Evolutionary conservation across 1,139 yeast genomes (phyloP), one percentile per base, ranked within the genome.

Genomic region (Candida sanyaensis): DNA sequence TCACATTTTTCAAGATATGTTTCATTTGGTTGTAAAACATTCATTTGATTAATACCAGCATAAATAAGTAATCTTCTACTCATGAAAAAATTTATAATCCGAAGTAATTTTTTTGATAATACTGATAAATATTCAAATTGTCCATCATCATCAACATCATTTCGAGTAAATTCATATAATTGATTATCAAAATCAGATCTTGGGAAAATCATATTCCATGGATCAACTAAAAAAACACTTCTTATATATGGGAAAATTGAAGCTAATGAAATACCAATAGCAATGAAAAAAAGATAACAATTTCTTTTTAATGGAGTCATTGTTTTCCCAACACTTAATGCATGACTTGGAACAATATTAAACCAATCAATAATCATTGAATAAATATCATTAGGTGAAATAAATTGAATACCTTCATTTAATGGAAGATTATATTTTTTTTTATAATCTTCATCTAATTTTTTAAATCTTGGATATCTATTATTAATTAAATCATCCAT

Each of bases 351-450:
- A 42, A 64, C 61, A 45, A 68, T 61, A 36, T 61, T 65, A 48
- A 70, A 67, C 75, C 78, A 74, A 29, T 62, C 61, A 24, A 59
- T 63, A 13, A 70, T 44, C 43, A 73, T 47, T 31, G 71, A 65
- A 53, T 68, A 73, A n/a, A 69, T 52, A 31, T 69, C 27, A 10
- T 48, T 31, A 8, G 46, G 46, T 6, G 37, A 32, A 9, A 41
- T 23, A 21, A 26, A 41, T n/a, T 41, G 31, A 5, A 41, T 26
- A 4, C 37, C 43, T 9, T 24, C 31, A 23, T 26, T 12, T 8
- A 10, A 3, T 9, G 31, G 17, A 10, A 32, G 12, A 2, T 41
- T 26, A n/a, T 29, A 7, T n/a, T 32, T 24, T 29, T 33, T 32
- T 32, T 61, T 64, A 52, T 60, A 67, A 41, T 53, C 51, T 0